Conservation (phyloP, 169 alveolate species). For the Cyclospora cayetanensis region DNA sequence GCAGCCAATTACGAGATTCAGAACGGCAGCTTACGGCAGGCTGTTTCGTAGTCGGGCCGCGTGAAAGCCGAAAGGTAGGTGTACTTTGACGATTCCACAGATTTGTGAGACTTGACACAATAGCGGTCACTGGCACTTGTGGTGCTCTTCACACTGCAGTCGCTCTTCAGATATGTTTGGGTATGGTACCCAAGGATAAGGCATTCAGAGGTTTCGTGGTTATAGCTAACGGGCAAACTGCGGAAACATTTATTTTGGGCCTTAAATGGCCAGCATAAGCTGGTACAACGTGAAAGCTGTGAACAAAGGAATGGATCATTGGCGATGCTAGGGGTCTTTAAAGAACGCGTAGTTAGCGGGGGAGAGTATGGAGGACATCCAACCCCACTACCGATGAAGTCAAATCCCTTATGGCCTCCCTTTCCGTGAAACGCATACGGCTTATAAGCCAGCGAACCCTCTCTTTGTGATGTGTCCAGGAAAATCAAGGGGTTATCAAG, state of each 20-base stretch:
- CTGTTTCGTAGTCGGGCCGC: constrained; percentile 73
- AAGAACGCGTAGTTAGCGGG: constrained; percentile 50
- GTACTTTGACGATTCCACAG: constrained; percentile 43
- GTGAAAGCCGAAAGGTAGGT: constrained; percentile 69
- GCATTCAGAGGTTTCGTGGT: constrained; percentile 68
- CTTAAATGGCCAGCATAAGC: constrained; percentile 72
- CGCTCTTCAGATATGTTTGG: constrained; percentile 9
- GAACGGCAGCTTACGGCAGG: constrained; percentile 71
- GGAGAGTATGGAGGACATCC: constrained; percentile 75
- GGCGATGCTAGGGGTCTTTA: constrained; percentile 56
- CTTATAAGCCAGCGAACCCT: background rate
- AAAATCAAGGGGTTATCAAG: constrained; percentile 50
- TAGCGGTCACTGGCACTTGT: constrained; percentile 24
- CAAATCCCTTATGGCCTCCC: constrained; percentile 74
- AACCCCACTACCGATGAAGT: constrained; percentile 68
- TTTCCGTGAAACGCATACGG: constrained; percentile 74
- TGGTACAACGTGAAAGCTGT: constrained; percentile 66
- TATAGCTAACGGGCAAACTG: constrained; percentile 66
- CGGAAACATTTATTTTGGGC: constrained; percentile 66
- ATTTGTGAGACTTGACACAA: constrained; percentile 70
- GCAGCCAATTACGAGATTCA: background rate
- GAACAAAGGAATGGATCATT: constrained; percentile 70
- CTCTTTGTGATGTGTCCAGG: constrained; percentile 55
- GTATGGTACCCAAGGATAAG: constrained; percentile 73
- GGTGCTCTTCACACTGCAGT: constrained; percentile 47